Evolutionary conservation across 192 early-diverging fungal species (phyloP).

Genomic region (Coemansia sp.): DNA sequence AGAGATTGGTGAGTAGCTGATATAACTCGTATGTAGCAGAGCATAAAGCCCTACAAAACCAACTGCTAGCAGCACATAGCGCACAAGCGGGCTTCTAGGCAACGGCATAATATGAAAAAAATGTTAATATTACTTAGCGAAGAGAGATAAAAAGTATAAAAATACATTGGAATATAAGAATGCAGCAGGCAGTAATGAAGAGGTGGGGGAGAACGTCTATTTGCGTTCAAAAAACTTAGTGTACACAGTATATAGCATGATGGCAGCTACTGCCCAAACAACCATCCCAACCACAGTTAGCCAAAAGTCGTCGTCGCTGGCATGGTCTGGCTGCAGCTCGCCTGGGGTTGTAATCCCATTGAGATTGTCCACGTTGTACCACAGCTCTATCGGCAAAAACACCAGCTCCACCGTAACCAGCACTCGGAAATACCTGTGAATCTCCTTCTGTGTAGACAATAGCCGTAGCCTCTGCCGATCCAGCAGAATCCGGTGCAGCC

Average conservation of each 20-base stretch:
- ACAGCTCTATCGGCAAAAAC: conserved; percentile 50
- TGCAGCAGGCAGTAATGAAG: background rate
- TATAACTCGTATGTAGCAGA: conserved; percentile 42
- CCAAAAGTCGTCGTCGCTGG: conserved; percentile 39
- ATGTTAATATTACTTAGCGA: background rate
- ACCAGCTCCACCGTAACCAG: conserved; percentile 41
- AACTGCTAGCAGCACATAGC: conserved; percentile 35
- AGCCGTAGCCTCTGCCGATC: conserved; percentile 43
- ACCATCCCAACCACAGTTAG: conserved; percentile 33
- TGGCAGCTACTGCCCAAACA: conserved; percentile 36
- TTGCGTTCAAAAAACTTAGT: conserved; percentile 44
- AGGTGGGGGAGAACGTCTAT: conserved; percentile 11
- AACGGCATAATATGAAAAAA: conserved; percentile 16
- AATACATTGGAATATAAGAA: background rate
- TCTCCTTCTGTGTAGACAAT: conserved; percentile 28
- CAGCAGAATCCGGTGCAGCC: conserved; percentile 45
- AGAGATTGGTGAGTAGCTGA: conserved; percentile 38
- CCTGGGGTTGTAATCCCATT: conserved; percentile 47
- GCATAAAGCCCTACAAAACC: conserved; percentile 19
- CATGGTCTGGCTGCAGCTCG: conserved; percentile 20
- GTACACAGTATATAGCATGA: conserved; percentile 30
- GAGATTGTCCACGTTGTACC: conserved; percentile 48
- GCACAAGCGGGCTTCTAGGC: conserved; percentile 32
- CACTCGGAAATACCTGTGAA: conserved; percentile 45
- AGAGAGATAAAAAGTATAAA: background rate